Conservation (phyloP, 768 basidiomycete genomes). For the Goffeauzyma gilvescens region DNA sequence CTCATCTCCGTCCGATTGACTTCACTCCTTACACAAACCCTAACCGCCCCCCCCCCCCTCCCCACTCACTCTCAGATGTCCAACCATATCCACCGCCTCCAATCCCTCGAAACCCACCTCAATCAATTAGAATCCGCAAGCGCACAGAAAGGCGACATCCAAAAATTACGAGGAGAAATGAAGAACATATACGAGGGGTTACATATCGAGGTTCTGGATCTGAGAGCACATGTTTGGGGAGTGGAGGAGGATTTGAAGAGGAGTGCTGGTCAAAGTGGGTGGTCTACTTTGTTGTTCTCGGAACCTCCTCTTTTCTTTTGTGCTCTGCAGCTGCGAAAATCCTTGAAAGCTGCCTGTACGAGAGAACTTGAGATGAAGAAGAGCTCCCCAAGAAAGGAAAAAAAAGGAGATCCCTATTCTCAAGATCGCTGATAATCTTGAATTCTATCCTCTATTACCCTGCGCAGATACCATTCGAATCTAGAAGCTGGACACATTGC, state of each 20-base stretch:
- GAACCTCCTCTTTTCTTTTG: not conserved
- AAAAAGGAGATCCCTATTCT: no score
- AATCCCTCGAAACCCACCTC: conserved; percentile 74
- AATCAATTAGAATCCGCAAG: conserved; percentile 50
- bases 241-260: conserved; percentile 31
- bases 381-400: no score
- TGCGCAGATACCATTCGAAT: no score
- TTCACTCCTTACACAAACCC: not conserved
- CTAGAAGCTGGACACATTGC: no score
- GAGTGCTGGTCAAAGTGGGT: conserved; percentile 9
- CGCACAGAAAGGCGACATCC: conserved; percentile 61
- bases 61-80: conserved; percentile 17
- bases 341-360: no score
- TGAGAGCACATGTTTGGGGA: conserved; percentile 32
- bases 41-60: not conserved
- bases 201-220: conserved; percentile 29
- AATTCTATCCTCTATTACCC: no score
- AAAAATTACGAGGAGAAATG: conserved; percentile 53
- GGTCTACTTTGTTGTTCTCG: not conserved
- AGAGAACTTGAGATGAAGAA: no score
- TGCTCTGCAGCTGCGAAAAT: no score
- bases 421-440: no score
- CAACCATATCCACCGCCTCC: conserved; percentile 32
- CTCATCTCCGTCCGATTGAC: conserved; percentile 62
- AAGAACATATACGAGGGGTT: conserved; percentile 54